Evolutionary conservation across 495 filamentous ascomycete genomes (phyloP).

Genomic region (Penicillium lagena): DNA sequence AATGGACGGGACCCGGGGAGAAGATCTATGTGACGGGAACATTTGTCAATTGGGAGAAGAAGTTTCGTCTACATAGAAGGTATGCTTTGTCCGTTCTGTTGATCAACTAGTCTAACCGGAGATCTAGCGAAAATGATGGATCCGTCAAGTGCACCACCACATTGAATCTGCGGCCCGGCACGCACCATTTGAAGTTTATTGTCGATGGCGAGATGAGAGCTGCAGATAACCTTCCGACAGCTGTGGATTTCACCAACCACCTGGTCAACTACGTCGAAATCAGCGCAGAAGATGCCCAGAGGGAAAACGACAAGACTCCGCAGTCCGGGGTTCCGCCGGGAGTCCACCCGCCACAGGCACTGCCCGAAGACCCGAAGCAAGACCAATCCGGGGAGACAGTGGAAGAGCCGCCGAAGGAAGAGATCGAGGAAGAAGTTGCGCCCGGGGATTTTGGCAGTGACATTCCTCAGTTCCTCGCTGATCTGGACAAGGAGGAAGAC

Average conservation of each 20-base stretch:
- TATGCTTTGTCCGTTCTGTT: slow-evolving; percentile 27
- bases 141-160: slow-evolving; percentile 65
- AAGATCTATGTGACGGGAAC: slow-evolving; percentile 96
- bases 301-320: slow-evolving; percentile 21
- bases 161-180: slow-evolving; percentile 80
- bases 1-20: slow-evolving; percentile 73
- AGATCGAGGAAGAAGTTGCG: slow-evolving; percentile 43
- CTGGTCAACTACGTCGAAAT: slow-evolving; percentile 97
- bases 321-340: slow-evolving; percentile 25
- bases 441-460: slow-evolving; percentile 45
- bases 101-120: too few relatives aligned
- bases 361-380: slow-evolving; percentile 28
- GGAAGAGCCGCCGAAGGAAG: slow-evolving; percentile 34
- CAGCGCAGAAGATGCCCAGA: slow-evolving; percentile 61
- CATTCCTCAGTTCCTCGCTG: slow-evolving; percentile 78
- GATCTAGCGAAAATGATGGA: slow-evolving; percentile 27
- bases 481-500: slow-evolving; percentile 80
- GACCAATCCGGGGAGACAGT: slow-evolving; percentile 32
- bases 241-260: slow-evolving; percentile 94
- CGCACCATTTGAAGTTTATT: slow-evolving; percentile 94
- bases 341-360: slow-evolving; percentile 39
- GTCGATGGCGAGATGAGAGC: slow-evolving; percentile 90
- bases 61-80: slow-evolving; percentile 78
- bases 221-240: slow-evolving; percentile 80
- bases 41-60: slow-evolving; percentile 91